phyloP scores from a whole-genome alignment of 768 basidiomycete species.

The Galerina marginata region DNA sequence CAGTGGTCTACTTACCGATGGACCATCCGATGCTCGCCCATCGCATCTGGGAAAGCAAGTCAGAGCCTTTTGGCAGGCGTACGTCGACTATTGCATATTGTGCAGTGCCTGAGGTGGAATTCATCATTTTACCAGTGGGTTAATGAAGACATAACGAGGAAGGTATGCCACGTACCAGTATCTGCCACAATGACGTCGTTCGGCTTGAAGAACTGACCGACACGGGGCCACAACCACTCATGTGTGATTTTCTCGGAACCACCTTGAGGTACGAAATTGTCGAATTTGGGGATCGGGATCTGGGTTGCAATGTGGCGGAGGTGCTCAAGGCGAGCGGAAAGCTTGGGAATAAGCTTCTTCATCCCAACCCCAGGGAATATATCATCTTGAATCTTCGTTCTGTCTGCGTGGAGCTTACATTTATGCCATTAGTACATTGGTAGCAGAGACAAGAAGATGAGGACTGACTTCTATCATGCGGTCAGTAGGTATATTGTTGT shows the following conservation, averaged over 20 bases:
- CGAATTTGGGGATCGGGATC: conserved; percentile 49
- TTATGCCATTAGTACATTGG: background rate
- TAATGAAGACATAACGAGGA: background rate
- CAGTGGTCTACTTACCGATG: conserved; percentile 50
- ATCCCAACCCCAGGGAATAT: conserved; percentile 68
- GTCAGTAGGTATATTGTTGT: conserved; percentile 62
- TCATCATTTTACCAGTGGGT: background rate
- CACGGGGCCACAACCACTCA: conserved; percentile 79
- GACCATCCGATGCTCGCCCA: conserved; percentile 93
- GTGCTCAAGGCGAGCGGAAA: conserved; percentile 55
- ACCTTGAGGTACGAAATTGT: conserved; percentile 50
- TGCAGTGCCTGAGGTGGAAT: conserved; percentile 54
- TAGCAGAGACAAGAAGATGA: too few species aligned
- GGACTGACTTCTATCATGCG: conserved; percentile 48
- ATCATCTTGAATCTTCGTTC: conserved; percentile 65
- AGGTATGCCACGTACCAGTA: conserved; percentile 42
- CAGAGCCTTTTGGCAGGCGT: conserved; percentile 67
- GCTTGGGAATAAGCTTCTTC: conserved; percentile 71
- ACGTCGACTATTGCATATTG: conserved; percentile 84
- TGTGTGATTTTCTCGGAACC: conserved; percentile 64
- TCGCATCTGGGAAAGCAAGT: conserved; percentile 74
- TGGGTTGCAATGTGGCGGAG: conserved; percentile 41
- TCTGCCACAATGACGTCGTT: conserved; percentile 83
- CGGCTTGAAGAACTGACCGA: conserved; percentile 69
- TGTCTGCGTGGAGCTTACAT: conserved; percentile 70